Conservation (phyloP, 129 eudicot species). For the Apium graveolens region DNA sequence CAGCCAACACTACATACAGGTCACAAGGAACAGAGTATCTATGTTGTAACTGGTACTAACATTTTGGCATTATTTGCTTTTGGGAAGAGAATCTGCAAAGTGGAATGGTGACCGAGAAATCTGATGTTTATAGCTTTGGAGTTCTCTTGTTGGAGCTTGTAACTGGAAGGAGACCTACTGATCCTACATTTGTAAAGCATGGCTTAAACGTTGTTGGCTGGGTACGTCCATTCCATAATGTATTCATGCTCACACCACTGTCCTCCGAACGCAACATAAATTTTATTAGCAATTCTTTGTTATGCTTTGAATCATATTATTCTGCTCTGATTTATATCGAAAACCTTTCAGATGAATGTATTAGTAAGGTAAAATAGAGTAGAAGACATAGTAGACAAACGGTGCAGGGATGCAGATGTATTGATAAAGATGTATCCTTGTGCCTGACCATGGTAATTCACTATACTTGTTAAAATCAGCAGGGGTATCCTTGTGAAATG, state of each 20-base stretch:
- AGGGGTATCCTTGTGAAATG: no score
- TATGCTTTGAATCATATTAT: background rate
- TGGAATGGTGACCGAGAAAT: constrained; percentile 91
- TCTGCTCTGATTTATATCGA: background rate
- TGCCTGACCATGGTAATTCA: no score
- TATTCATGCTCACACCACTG: background rate
- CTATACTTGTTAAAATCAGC: no score
- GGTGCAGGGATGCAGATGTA: constrained; percentile 64
- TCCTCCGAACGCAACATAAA: background rate
- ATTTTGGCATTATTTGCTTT: background rate
- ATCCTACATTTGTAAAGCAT: constrained; percentile 68
- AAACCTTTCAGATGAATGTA: background rate
- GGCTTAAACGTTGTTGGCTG: constrained; percentile 96
- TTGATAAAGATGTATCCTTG: no score
- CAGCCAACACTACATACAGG: background rate
- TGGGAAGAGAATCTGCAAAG: constrained; percentile 84
- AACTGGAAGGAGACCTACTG: constrained; percentile 93
- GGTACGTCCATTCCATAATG: constrained; percentile 39
- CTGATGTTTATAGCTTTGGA: constrained; percentile 95
- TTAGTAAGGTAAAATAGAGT: background rate
- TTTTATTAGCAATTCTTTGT: background rate
- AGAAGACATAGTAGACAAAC: constrained; percentile 7
- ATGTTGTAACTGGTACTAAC: background rate
- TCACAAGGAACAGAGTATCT: background rate
- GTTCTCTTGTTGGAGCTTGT: constrained; percentile 88